These are phyloP conservation scores for Suillus occidentalis DNA, from an alignment of 768 basidiomycete species.

Conservation along the genomic window DNA sequence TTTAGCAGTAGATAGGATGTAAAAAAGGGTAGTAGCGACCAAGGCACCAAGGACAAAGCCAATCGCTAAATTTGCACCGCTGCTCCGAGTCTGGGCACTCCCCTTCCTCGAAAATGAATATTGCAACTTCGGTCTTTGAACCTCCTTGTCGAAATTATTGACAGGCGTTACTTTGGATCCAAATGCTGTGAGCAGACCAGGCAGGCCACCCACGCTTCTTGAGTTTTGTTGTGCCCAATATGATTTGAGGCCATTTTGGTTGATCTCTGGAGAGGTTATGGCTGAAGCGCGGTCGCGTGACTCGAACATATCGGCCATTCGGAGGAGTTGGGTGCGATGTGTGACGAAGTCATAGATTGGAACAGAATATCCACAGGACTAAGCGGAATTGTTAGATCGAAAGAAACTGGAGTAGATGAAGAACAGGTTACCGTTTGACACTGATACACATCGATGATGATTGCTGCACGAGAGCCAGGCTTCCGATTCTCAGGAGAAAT, in stretches of 20 bases:
- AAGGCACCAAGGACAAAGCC: conserved; percentile 22
- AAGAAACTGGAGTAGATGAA: neutral
- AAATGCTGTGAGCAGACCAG: conserved; percentile 39
- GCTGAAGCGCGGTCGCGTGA: conserved; percentile 30
- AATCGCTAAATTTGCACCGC: conserved; percentile 6
- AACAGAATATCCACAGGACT: conserved; percentile 70
- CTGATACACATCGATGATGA: conserved; percentile 61
- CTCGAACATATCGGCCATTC: conserved; percentile 44
- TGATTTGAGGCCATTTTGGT: conserved; percentile 41
- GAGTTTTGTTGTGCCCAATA: conserved; percentile 56
- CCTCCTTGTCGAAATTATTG: conserved; percentile 19
- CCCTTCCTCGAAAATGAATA: neutral
- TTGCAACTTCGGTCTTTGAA: conserved; percentile 12
- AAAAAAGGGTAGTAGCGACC: conserved; percentile 10
- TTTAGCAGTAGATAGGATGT: neutral
- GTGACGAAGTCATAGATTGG: conserved; percentile 59
- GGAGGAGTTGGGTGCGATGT: conserved; percentile 53
- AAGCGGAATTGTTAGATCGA: neutral
- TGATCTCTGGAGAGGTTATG: neutral
- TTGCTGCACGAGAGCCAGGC: conserved; percentile 59
- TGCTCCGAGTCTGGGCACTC: neutral
- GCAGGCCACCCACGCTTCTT: conserved; percentile 58
- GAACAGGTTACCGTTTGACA: conserved; percentile 41
- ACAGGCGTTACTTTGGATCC: conserved; percentile 17
- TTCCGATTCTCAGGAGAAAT: conserved; percentile 49